phyloP scores from a whole-genome alignment of 257 asterid genomes.

The Nicotiana attenuata region DNA sequence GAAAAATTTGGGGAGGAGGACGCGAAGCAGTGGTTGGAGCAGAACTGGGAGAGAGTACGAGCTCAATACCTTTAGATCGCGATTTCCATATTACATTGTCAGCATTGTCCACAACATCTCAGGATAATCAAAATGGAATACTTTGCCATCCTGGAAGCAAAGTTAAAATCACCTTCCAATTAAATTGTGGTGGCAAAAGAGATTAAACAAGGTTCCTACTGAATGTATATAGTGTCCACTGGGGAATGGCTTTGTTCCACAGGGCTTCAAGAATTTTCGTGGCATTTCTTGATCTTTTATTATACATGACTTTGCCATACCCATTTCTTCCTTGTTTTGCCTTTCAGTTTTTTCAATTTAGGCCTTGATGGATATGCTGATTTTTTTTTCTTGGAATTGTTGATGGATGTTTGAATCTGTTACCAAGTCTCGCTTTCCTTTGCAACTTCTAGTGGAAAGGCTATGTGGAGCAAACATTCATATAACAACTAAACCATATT shows the following conservation, averaged over 20 bases:
- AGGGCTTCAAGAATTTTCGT: not conserved
- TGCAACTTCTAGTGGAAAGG: too few species aligned
- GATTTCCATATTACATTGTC: constrained; percentile 1
- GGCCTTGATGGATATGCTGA: not conserved
- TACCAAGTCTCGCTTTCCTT: too few species aligned
- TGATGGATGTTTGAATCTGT: too few species aligned
- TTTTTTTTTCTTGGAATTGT: not conserved
- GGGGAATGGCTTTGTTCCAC: not conserved
- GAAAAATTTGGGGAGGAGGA: constrained; percentile 25
- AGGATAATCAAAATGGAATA: not conserved
- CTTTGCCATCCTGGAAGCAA: not conserved
- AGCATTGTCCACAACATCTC: not conserved
- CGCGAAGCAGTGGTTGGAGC: constrained; percentile 26
- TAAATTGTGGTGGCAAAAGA: not conserved
- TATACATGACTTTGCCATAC: not conserved
- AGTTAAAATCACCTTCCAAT: not conserved
- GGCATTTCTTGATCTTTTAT: not conserved
- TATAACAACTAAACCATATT: too few species aligned
- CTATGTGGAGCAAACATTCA: too few species aligned
- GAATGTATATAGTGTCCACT: not conserved
- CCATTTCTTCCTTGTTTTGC: not conserved
- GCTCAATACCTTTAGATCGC: constrained; percentile 15
- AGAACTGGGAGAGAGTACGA: constrained; percentile 25
- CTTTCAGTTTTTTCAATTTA: not conserved
- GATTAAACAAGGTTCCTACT: not conserved